Evolutionary conservation across 176 grass and related monocot species (phyloP).

Genomic region (Aegilops longissima): DNA sequence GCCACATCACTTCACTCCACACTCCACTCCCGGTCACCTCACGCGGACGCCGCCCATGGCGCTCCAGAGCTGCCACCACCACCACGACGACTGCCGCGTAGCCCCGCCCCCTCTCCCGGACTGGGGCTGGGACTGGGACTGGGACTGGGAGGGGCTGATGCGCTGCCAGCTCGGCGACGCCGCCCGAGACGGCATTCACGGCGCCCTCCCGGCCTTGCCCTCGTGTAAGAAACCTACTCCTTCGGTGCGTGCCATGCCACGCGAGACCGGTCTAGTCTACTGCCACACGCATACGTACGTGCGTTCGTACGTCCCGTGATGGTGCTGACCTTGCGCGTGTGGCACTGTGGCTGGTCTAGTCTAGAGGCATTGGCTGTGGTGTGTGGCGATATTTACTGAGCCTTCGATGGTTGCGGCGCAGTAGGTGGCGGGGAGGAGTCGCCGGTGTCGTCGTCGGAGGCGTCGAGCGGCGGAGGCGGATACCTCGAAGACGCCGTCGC

Average conservation of each 20-base stretch:
- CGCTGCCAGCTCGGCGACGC: neutral
- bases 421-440: constrained; percentile 44
- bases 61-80: constrained; percentile 35
- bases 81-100: constrained; percentile 1
- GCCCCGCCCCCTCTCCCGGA: constrained; percentile 24
- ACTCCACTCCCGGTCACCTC: neutral
- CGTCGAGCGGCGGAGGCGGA: constrained; percentile 43
- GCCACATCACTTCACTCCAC: constrained; percentile 30
- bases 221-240: constrained; percentile 28
- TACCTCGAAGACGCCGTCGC: constrained; percentile 61
- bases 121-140: constrained; percentile 16
- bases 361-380: constrained; percentile 2
- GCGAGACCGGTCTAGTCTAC: neutral
- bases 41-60: constrained; percentile 40
- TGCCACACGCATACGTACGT: neutral
- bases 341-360: neutral
- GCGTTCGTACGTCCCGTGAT: neutral
- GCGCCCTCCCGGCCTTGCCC: constrained; percentile 10
- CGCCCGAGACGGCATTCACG: neutral
- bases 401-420: neutral
- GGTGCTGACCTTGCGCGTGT: neutral
- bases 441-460: constrained; percentile 60
- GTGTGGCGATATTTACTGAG: neutral
- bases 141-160: neutral
- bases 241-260: neutral